Evolutionary conservation across 2,329 filamentous ascomycete species (phyloP), one percentile per base, ranked within the genome.

Genomic region (Pestalotiopsis sp.): DNA sequence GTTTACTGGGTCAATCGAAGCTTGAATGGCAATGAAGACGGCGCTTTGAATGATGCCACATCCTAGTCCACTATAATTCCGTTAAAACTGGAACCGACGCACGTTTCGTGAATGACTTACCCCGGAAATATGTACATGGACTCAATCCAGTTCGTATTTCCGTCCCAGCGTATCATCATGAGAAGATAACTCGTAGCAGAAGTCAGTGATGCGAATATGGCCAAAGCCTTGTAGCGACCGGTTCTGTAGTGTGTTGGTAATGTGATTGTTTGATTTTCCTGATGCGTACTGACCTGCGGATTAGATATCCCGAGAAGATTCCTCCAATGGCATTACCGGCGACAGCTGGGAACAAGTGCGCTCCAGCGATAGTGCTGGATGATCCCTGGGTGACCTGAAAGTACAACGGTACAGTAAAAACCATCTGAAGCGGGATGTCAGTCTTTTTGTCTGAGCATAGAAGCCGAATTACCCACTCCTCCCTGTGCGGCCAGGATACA

Each of bases 101-200:
- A 14, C 20, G 56, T 1, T 6, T n/a, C 11, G 1, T 59, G 1
- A 6, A 30, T n/a, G 14, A 24, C 56, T 59, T 30, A 59, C 56
- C 56, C 56, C 1, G 56, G 56, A 20, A 59, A 14, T 59, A 59
- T 59, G 22, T 59, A 59, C 0, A 91, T 73, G 0, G 86, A 87
- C 70, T 89, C 86, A 68, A 78, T 78, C 71, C 83, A 81, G 10
- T 82, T 83, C 0, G 88, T 91, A 40, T 87, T 70, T 0, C 88
- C 89, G 13, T 86, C 81, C 90, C 90, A 92, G 22, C 83, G 79
- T 1, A 88, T 72, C 6, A 86, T 75, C 3, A 91, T 81, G 0
- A 89, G 76, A 0, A 80, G 60, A 68, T 91, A 90, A 4, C 83
- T 81, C 0, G 83, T 66, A 0, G 83, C 82, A 0, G 87, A 84